Evolutionary conservation across 495 filamentous ascomycete species (phyloP), one percentile per base, ranked within the genome.

Genomic region (Penicillium verhagenii): DNA sequence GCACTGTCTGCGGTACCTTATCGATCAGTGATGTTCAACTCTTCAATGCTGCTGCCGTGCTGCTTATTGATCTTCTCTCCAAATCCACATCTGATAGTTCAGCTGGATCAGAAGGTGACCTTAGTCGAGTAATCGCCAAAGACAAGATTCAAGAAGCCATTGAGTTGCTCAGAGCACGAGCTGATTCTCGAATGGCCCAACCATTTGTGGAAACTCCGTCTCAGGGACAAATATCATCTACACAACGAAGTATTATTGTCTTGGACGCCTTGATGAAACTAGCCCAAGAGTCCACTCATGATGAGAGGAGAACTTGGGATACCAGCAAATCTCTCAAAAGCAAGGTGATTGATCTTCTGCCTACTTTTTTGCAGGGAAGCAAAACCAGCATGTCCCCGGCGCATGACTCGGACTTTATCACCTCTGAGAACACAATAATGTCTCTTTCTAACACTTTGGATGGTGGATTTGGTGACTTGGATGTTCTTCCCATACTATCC

Each of bases 71-170:
- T 28, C 28, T 66, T 38, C 42, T 66, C 10, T 65, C 50, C 21
- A 42, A 42, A 14, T 26, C 59, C 11, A 19, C 18, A 33, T 38
- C 24, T 13, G 47, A 35, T 20, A 20, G 28, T 26, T 38, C 23
- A 20, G 57, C 56, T 23, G 3, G 19, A 13, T 31, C 50, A n/a
- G 50, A 48, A 21, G 39, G 44, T 14, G 51, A 57, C 28, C 43
- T 68, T 21, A 53, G 47, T 60, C 53, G 62, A 50, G 19, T 65
- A n/a, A 63, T 68, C 59, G 53, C 46, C 9, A 58, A 54, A 25
- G 63, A 66, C 26, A 66, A 68, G 38, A 52, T 68, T 11, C 24
- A 52, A 33, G 63, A 68, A 39, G 63, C 63, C 21, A 59, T 66
- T 13, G 65, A 61, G 29, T 25, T 68, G 19, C 39, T 68, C 40